Base-by-base conservation (phyloP, 768 basidiomycete species). In the Leccinum fibrillosum region DNA sequence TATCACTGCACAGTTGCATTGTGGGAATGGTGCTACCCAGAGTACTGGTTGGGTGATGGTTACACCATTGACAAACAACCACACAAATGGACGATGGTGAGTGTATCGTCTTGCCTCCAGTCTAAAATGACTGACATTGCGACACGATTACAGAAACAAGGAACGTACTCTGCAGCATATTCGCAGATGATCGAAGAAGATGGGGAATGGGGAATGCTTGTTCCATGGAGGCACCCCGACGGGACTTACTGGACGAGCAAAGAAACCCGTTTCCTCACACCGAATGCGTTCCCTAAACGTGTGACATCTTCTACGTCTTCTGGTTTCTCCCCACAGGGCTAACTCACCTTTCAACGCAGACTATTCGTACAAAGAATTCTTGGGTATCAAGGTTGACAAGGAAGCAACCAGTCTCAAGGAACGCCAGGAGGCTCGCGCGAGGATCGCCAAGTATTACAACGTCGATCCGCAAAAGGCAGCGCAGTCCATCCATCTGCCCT, bases 11-110 rank as follows among this genome's bases (percentile, higher is more conserved):
- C 37, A 69, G 69, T 60, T 26, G 70, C 70, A 13, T 47, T 71
- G 52, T 71, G 70, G 69, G 69, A 71, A n/a, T 71, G 71, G 66
- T 68, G 61, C 49, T 71, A 71, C 55, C 50, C 55, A 4, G 55
- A 66, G 7, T 70, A 69, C 26, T 70, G 70, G 69, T 64, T 72
- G 71, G 62, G 53, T n/a, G 21, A 49, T 4, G 71, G 71, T 17
- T 72, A 64, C 39, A 53, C 17, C 1, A 5, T 63, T 10, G 59
- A 63, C 13, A 57, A 51, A 5, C 26, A 26, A 17, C 34, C 54
- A 39, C 58, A 63, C 13, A 52, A 54, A 30, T 70, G 67, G 70
- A 71, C 65, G 2, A 45, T 69, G 57, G 70, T 70, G 12, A 52
- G 57, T 54, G 13, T 13, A 21, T 47, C 9, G 5, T 30, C 4